Base-by-base conservation (phyloP, 2,329 filamentous ascomycete genomes). In the Phyllosticta citrichinensis region DNA sequence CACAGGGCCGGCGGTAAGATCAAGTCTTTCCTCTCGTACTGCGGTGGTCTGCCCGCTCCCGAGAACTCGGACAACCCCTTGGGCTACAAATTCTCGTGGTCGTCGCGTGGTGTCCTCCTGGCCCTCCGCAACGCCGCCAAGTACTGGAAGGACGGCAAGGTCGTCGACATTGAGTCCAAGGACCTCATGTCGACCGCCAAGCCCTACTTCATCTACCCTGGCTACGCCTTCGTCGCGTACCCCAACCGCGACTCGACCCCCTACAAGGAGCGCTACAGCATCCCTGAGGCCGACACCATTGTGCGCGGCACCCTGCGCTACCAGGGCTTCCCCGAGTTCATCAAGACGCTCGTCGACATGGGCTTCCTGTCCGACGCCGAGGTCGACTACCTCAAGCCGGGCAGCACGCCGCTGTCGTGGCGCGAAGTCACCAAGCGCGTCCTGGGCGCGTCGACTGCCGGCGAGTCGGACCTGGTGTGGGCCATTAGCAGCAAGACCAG, bases 201-300 rank as follows among this genome's bases (percentile, higher is more conserved):
- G 81, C 89, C 91, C 56, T 96, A 96, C 82, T 85, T 83, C 76
- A 94, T 93, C 79, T 95, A 91, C 79, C 88, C 89, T 40, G 89
- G 90, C 63, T 97, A 86, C 74, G 87, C 88, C 57, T 93, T 96
- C 68, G 91, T 97, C 67, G 91, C 88, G 52, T 97, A 97, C 78
- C 88, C 89, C 62, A 97, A 97, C 84, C 83, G 92, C 68, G 92
- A 97, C 77, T 92, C 87, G 20, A 94, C 89, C 17, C 81, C 83
- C 9, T 97, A 94, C 84, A 87, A 85, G 71, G 87, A 96, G 81
- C 85, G 89, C 64, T 97, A 97, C 83, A 78, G 84, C 75, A 97
- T 97, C 70, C 91, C 92, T 57, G 93, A 97, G 79, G 91, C 90
- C 14, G 77, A 96, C 76, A 96, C 89, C 57, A 84, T 97, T 69